Evolutionary conservation across 1,284 basidiomycete species (phyloP), one percentile per base, ranked within the genome.

Genomic region (Irpex sp.): DNA sequence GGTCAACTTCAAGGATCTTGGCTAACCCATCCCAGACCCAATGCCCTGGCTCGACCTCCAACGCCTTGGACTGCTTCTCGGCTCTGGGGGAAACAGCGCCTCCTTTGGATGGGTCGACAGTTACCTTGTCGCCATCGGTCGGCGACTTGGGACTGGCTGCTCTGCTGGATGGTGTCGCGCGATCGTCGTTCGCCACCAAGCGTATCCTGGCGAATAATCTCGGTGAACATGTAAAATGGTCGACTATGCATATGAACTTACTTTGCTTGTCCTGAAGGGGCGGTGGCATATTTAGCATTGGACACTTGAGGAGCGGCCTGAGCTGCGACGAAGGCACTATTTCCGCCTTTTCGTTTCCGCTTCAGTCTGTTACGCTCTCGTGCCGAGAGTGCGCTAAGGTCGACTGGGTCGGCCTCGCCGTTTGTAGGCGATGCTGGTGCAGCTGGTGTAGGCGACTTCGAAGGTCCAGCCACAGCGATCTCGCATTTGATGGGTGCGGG

Each of bases 1-100:
- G 78, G 68, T 95, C 92, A 1, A 94, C 87, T 68, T 92, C 89
- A 5, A 99, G 81, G 3, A 96, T 82, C 67, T 90, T 87, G 6
- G 91, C 86, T 5, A 98, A 83, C 7, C 92, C 90, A 59, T 89
- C 87, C 93, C 97, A 99, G 0, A 96, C 87, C 90, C 94, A 98
- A 59, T 83, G 80, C 0, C 93, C 94, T 13, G 84, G 80, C 62
- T 81, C 78, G 1, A 90, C 91, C 63, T 90, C 86, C 15, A 93
- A 79, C 4, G 87, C 89, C 68, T 87, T 89, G 31, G 87, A 88
- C 68, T 90, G 85, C 69, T 88, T 86, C 19, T 87, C 81, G 21
- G 84, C 81, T 70, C 91, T 93, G 1, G 92, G 89, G 19, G 84
- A 85, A 9, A 94, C 85, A 0, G 90, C 90, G 8, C 92, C 92